Conservation (phyloP, 2,329 filamentous ascomycete genomes). For the Arthrinium phaeospermum region DNA sequence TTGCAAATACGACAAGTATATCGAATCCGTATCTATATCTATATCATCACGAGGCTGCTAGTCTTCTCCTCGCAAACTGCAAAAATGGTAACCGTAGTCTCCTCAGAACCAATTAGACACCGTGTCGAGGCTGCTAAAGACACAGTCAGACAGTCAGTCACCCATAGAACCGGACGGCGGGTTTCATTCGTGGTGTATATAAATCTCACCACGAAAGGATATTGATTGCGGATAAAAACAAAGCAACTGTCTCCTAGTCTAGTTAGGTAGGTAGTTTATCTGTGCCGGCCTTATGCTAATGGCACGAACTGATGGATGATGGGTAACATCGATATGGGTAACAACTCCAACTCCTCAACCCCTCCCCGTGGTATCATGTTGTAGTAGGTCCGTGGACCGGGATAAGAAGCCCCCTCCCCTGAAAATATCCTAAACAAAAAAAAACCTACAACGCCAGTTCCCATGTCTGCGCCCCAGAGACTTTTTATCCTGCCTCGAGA, state of each 20-base stretch:
- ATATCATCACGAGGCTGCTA: not conserved
- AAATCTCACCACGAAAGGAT: slow-evolving; percentile 3
- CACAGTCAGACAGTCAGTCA: not conserved
- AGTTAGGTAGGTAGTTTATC: not conserved
- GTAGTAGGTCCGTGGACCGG: not conserved
- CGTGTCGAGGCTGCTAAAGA: too few relatives aligned
- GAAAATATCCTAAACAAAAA: slow-evolving; percentile 8
- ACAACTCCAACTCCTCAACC: slow-evolving; percentile 1
- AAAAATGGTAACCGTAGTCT: not conserved
- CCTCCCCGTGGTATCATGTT: slow-evolving; percentile 12
- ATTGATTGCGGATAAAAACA: slow-evolving; percentile 14
- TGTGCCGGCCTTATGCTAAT: not conserved
- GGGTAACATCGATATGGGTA: not conserved
- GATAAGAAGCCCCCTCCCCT: not conserved
- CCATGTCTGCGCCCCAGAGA: slow-evolving; percentile 24
- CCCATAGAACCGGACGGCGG: not conserved
- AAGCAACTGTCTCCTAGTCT: slow-evolving; percentile 7
- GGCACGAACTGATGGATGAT: not conserved
- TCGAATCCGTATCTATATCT: not conserved
- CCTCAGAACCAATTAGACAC: too few relatives aligned
- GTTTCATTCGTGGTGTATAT: not conserved
- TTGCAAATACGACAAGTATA: too few relatives aligned
- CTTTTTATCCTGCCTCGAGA: slow-evolving; percentile 16
- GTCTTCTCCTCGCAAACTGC: not conserved
- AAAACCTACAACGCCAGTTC: slow-evolving; percentile 26